These are phyloP conservation scores for Amanita subjunquillea DNA, from an alignment of 768 basidiomycete species.

Conservation along the genomic window DNA sequence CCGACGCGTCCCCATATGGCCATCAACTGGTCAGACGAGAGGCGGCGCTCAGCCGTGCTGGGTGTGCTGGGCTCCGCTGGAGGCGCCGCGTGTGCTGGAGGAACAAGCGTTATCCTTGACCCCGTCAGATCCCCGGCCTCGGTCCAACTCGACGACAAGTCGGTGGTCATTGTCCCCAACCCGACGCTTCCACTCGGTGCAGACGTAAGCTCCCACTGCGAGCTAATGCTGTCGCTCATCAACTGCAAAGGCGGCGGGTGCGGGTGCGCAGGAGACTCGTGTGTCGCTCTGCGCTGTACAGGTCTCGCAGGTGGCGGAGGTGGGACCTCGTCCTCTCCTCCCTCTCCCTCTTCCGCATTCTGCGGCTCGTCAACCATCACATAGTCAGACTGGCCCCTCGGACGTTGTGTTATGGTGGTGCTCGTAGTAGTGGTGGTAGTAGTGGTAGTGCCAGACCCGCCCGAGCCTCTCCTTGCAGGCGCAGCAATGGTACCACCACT, in stretches of 20 bases:
- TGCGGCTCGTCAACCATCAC: constrained; percentile 53
- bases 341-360: constrained; percentile 12
- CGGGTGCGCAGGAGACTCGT: constrained; percentile 19
- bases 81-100: constrained; percentile 11
- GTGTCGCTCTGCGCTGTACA: constrained; percentile 29
- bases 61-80: constrained; percentile 13
- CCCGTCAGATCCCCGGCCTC: constrained; percentile 32
- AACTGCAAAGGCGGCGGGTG: constrained; percentile 16
- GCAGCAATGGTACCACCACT: neutral
- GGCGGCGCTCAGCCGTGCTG: constrained; percentile 20
- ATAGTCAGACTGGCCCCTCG: constrained; percentile 35
- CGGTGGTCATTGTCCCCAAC: constrained; percentile 24
- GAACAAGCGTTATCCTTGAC: constrained; percentile 7
- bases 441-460: constrained; percentile 1
- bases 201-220: constrained; percentile 58
- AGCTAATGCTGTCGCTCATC: constrained; percentile 26
- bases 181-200: constrained; percentile 47
- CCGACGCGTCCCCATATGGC: constrained; percentile 67
- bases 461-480: constrained; percentile 8
- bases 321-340: constrained; percentile 19
- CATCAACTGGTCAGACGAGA: constrained; percentile 58
- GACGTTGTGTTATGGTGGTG: neutral
- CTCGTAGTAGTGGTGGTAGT: neutral
- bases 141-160: constrained; percentile 55
- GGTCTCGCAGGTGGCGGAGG: constrained; percentile 37